phyloP scores from a whole-genome alignment of 192 early-diverging fungal genomes.

The Chytriomyces sp. region DNA sequence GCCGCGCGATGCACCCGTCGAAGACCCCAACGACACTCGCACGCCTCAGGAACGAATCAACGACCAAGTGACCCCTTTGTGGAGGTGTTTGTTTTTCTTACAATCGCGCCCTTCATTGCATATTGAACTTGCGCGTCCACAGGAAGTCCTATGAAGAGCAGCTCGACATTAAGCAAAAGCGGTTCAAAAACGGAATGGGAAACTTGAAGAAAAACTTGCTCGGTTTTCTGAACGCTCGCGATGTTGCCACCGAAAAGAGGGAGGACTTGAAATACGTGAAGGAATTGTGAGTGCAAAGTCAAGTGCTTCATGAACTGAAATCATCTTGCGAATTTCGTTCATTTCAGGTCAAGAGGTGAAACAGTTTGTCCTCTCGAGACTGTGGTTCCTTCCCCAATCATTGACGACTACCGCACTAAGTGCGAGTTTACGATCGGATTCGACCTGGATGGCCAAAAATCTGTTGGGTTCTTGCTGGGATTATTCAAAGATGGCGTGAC shows the following conservation, averaged over 20 bases:
- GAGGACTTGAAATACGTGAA: conserved; percentile 27
- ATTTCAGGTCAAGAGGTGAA: conserved; percentile 3
- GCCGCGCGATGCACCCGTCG: conserved; percentile 4
- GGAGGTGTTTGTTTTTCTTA: conserved; percentile 39
- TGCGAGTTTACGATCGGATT: conserved; percentile 76
- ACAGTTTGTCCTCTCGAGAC: conserved; percentile 32
- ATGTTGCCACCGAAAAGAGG: conserved; percentile 38
- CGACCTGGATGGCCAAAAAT: conserved; percentile 52
- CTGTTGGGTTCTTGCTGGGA: conserved; percentile 72
- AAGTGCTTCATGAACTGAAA: too few relatives aligned
- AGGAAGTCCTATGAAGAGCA: conserved; percentile 60
- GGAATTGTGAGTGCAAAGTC: conserved; percentile 15
- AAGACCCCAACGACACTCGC: conserved; percentile 40
- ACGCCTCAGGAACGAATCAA: conserved; percentile 63
- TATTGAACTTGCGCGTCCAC: conserved; percentile 25
- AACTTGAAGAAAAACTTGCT: conserved; percentile 38
- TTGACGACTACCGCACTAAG: conserved; percentile 71
- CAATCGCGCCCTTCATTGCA: neutral
- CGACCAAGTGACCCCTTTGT: conserved; percentile 73
- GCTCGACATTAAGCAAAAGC: conserved; percentile 50
- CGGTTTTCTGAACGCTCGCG: conserved; percentile 22
- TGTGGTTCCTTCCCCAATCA: conserved; percentile 56
- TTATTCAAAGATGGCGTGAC: conserved; percentile 63
- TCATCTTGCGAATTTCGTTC: too few relatives aligned
- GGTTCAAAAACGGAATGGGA: conserved; percentile 41